Base-by-base conservation (phyloP, 2,329 filamentous ascomycete species). In the Stromatinia cepivora region DNA sequence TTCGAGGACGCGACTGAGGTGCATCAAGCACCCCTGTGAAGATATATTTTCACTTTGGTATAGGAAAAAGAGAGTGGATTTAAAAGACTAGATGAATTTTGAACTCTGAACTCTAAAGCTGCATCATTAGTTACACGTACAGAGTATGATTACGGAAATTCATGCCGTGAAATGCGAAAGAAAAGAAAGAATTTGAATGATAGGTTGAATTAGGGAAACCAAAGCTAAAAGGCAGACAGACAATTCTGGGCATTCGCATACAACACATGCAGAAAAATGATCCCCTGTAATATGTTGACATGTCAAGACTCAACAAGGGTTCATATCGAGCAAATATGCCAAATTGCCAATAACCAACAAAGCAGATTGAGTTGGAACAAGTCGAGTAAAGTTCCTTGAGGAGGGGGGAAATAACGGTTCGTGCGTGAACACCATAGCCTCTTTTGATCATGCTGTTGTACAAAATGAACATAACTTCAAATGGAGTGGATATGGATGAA, bases 1-100 rank as follows among this genome's bases (percentile, higher is more conserved):
- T 46, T 34, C 42, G 54, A 61, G 54, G 34, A 25, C 56, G 57
- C 57, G 66, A 62, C 46, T 62, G 42, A 54, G 46, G 66, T 63
- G 66, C 66, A 17, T 63, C 66, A 68, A 62, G 66, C 66, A 68
- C 66, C 66, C 66, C 57, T 68, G 66, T 68, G 66, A 68, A 68
- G 57, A 68, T 52, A 53, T 67, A 67, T 45, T 54, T 34, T 53
- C 56, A 54, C 54, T 52, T 22, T 52, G 53, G 31, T 36, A n/a
- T 57, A 9, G 36, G 54, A 8, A 54, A 54, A 15, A 28, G 46
- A 45, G 45, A 48, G 45, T 45, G 61, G 46, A 52, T 53, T 62
- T 36, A 46, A 67, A 42, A 48, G 56, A 67, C n/a, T 53, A 46
- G 36, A 62, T 45, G 66, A 46, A 62, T 2, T 45, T 61, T 53